These are phyloP conservation scores for Guyanaporus albipodus DNA, from an alignment of 768 basidiomycete genomes.

Conservation along the genomic window DNA sequence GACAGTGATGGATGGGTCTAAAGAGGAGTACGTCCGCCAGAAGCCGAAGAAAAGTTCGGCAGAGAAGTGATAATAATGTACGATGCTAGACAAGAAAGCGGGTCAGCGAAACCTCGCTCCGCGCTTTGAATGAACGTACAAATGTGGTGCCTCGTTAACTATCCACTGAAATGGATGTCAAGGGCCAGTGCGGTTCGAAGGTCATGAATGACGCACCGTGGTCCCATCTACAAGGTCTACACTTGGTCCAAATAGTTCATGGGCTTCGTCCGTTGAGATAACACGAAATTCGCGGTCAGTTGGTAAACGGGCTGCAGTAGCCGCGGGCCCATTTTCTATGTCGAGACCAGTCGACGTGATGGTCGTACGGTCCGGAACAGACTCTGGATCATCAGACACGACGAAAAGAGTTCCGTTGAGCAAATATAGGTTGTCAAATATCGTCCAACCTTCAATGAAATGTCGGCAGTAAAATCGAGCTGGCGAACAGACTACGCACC, in stretches of 20 bases:
- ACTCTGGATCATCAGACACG: constrained; percentile 68
- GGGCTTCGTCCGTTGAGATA: constrained; percentile 65
- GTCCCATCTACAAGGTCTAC: constrained; percentile 77
- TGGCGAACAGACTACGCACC: constrained; percentile 37
- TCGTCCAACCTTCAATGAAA: constrained; percentile 70
- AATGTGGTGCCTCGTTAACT: constrained; percentile 83
- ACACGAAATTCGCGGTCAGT: constrained; percentile 76
- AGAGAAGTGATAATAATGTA: constrained; percentile 92
- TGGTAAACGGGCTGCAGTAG: constrained; percentile 58
- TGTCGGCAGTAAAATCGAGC: not conserved
- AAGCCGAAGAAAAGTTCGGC: constrained; percentile 91
- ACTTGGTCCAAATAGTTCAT: constrained; percentile 62
- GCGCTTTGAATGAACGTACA: constrained; percentile 42
- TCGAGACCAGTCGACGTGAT: constrained; percentile 69
- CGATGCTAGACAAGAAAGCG: constrained; percentile 49
- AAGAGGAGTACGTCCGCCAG: constrained; percentile 85
- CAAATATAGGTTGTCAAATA: constrained; percentile 80
- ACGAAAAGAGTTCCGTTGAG: constrained; percentile 79
- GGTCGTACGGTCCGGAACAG: constrained; percentile 57
- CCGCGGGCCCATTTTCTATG: constrained; percentile 56
- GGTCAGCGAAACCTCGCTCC: not conserved
- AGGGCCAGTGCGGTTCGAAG: not conserved
- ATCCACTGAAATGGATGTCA: constrained; percentile 50
- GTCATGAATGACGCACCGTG: constrained; percentile 42
- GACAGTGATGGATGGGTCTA: constrained; percentile 65